Conservation (phyloP, 345 rosid species). For the Acer yangbiense region DNA sequence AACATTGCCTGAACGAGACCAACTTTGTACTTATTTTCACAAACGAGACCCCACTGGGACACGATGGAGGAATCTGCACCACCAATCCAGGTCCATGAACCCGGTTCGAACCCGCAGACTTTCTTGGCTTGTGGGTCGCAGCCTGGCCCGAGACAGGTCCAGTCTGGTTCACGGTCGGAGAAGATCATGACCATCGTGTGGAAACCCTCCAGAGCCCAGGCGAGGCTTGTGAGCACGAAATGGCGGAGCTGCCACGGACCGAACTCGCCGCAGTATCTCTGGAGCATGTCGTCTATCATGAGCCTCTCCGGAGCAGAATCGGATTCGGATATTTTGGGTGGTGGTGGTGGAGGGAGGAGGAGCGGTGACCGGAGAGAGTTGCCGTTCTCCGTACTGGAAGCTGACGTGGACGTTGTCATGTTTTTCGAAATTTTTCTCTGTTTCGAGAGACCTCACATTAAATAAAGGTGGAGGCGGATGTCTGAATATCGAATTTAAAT, state of each 20-base stretch:
- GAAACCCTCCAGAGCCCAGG: slow-evolving; percentile 91
- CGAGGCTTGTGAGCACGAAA: slow-evolving; percentile 77
- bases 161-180: slow-evolving; percentile 75
- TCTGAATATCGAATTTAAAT: neutral
- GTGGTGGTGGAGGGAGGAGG: slow-evolving; percentile 19
- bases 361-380: slow-evolving; percentile 34
- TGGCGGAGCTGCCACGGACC: slow-evolving; percentile 88
- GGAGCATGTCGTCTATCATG: slow-evolving; percentile 75
- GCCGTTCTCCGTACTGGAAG: slow-evolving; percentile 18
- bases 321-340: slow-evolving; percentile 12
- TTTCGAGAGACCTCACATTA: neutral
- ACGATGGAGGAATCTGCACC: slow-evolving; percentile 77
- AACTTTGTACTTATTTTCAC: slow-evolving; percentile 74
- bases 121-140: slow-evolving; percentile 41
- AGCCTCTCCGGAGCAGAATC: slow-evolving; percentile 44
- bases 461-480: no score
- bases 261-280: slow-evolving; percentile 80
- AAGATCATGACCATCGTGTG: slow-evolving; percentile 97
- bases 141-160: slow-evolving; percentile 45
- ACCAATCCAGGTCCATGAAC: slow-evolving; percentile 75
- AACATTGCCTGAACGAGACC: slow-evolving; percentile 89
- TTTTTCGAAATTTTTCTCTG: no score
- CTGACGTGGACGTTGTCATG: slow-evolving; percentile 12
- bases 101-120: slow-evolving; percentile 53
- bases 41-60: slow-evolving; percentile 80